Conservation (phyloP, 345 rosid species). For the Dimocarpus longan region DNA sequence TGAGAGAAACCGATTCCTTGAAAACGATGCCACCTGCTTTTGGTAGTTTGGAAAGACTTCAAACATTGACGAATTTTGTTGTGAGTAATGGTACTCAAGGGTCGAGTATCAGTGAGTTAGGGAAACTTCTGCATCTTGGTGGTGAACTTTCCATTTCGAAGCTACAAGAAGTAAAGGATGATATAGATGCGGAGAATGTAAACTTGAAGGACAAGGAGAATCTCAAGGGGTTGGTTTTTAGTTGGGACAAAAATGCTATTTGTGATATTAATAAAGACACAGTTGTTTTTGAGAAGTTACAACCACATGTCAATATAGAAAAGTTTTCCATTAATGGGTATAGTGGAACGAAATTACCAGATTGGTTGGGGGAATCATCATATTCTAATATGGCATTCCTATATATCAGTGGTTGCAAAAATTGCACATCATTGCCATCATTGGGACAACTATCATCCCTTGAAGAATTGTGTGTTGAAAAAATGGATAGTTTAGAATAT, state of each 20-base stretch:
- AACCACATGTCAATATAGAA: conserved; percentile 33
- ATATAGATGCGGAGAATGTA: conserved; percentile 35
- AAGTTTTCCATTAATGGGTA: conserved; percentile 32
- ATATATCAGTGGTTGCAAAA: conserved; percentile 30
- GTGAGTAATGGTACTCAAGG: conserved; percentile 12
- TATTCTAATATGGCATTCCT: conserved; percentile 21
- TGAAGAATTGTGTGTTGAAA: too few relatives aligned
- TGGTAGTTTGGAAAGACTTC: conserved; percentile 36
- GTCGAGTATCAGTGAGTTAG: conserved; percentile 31
- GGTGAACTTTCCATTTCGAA: conserved; percentile 34
- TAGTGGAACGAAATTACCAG: conserved; percentile 36
- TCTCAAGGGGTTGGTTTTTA: conserved; percentile 33
- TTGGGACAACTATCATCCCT: conserved; percentile 25
- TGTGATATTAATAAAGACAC: conserved; percentile 18
- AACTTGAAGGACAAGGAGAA: conserved; percentile 29
- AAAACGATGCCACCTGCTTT: conserved; percentile 35
- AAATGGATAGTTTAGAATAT: too few relatives aligned
- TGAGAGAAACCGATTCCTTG: conserved; percentile 28
- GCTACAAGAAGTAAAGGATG: conserved; percentile 31
- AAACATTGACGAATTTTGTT: conserved; percentile 29
- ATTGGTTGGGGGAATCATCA: conserved; percentile 34
- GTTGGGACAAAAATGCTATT: conserved; percentile 24
- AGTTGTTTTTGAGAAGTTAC: conserved; percentile 32
- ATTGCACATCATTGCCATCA: conserved; percentile 40
- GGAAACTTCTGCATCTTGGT: conserved; percentile 30